Evolutionary conservation across 768 basidiomycete genomes (phyloP).

Genomic region (Termitomyces sp.): DNA sequence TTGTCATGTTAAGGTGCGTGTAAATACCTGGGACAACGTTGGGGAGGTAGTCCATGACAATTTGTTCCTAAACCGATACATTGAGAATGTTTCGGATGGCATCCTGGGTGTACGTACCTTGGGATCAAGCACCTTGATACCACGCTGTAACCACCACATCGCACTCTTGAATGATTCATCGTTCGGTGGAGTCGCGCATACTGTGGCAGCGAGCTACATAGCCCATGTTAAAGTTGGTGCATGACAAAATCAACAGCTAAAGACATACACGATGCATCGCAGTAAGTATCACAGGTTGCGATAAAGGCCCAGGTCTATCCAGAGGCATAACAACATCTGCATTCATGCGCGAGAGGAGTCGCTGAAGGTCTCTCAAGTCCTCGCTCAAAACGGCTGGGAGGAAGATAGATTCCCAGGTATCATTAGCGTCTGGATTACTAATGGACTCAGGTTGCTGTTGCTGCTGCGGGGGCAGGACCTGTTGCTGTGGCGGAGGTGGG

Average conservation of each 20-base stretch:
- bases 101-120: slow-evolving; percentile 37
- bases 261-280: slow-evolving; percentile 72
- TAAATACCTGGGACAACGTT: slow-evolving; percentile 80
- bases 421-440: slow-evolving; percentile 5
- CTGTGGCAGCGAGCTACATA: slow-evolving; percentile 70
- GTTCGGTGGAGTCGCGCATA: slow-evolving; percentile 69
- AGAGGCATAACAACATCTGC: slow-evolving; percentile 79
- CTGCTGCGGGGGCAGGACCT: slow-evolving; percentile 36
- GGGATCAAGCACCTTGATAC: slow-evolving; percentile 64
- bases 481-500: slow-evolving; percentile 34
- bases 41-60: slow-evolving; percentile 77
- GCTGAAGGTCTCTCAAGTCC: slow-evolving; percentile 68
- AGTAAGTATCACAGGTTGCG: slow-evolving; percentile 81
- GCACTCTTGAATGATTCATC: slow-evolving; percentile 81
- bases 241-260: not conserved
- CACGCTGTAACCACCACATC: slow-evolving; percentile 84
- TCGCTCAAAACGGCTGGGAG: slow-evolving; percentile 72
- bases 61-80: slow-evolving; percentile 50
- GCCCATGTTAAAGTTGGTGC: slow-evolving; percentile 1
- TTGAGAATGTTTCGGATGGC: not conserved
- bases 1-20: slow-evolving; percentile 68
- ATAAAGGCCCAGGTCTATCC: slow-evolving; percentile 62
- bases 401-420: slow-evolving; percentile 75
- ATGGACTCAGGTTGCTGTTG: slow-evolving; percentile 8
- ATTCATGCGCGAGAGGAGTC: slow-evolving; percentile 66